phyloP scores from a whole-genome alignment of 2,329 filamentous ascomycete species.

The Beauveria caledonica region DNA sequence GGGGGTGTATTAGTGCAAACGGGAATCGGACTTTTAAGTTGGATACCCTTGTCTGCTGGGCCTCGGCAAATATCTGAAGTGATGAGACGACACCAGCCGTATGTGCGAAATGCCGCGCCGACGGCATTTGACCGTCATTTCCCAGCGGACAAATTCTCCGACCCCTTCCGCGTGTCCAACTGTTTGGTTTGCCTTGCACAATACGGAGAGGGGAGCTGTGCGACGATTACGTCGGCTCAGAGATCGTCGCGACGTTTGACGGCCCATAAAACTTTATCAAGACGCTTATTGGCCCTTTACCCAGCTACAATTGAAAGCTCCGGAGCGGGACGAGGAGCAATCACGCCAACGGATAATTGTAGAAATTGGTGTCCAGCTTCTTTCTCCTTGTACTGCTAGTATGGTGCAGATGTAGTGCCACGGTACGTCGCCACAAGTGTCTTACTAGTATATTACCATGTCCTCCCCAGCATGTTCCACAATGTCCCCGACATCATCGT shows the following conservation, averaged over 20 bases:
- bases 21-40: constrained; percentile 6
- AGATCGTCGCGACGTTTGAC: background rate
- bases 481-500: constrained; percentile 68
- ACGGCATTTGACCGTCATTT: background rate
- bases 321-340: background rate
- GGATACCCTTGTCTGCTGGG: background rate
- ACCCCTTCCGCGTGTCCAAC: background rate
- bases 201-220: background rate
- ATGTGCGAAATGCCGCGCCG: background rate
- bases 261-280: constrained; percentile 2
- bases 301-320: background rate
- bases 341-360: background rate
- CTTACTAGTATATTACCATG: constrained; percentile 73
- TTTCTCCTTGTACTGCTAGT: no score
- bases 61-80: background rate
- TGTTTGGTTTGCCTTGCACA: background rate
- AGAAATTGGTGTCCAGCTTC: background rate
- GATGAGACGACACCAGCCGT: background rate
- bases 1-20: background rate
- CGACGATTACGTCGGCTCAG: background rate
- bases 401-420: background rate
- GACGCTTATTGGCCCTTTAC: background rate
- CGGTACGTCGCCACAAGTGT: background rate
- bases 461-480: constrained; percentile 82
- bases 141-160: background rate